These are phyloP conservation scores for Reutealis trisperma DNA, from an alignment of 345 rosid species.

Conservation along the genomic window DNA sequence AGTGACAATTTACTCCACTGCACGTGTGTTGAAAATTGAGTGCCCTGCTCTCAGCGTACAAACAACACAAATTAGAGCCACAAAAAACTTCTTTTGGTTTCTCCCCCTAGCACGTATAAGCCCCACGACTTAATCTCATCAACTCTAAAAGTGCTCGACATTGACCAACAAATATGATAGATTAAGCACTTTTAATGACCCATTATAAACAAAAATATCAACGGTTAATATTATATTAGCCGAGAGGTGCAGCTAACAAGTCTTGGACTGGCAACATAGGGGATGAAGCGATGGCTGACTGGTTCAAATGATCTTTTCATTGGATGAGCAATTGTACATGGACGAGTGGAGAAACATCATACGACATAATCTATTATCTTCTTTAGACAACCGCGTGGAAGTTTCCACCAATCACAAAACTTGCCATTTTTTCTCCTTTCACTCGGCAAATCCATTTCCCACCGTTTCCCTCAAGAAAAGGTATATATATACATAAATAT, in stretches of 20 bases:
- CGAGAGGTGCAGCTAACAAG: conserved; percentile 1
- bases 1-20: background rate
- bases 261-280: background rate
- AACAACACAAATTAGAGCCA: too few relatives aligned
- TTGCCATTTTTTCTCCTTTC: conserved; percentile 40
- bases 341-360: background rate
- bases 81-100: too few relatives aligned
- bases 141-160: background rate
- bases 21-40: background rate
- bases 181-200: background rate
- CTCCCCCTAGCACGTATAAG: background rate
- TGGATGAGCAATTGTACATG: background rate
- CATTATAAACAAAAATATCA: background rate
- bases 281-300: conserved; percentile 27
- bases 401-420: conserved; percentile 21
- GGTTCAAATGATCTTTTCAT: conserved; percentile 31
- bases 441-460: conserved; percentile 51
- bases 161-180: too few relatives aligned
- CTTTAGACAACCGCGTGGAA: conserved; percentile 53
- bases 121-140: background rate
- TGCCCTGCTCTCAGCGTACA: too few relatives aligned
- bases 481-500: conserved; percentile 1
- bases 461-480: background rate
- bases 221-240: background rate
- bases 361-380: background rate